These are phyloP conservation scores for Capillidium rhysosporum DNA, from an alignment of 371 early-diverging fungal genomes.

Conservation along the genomic window DNA sequence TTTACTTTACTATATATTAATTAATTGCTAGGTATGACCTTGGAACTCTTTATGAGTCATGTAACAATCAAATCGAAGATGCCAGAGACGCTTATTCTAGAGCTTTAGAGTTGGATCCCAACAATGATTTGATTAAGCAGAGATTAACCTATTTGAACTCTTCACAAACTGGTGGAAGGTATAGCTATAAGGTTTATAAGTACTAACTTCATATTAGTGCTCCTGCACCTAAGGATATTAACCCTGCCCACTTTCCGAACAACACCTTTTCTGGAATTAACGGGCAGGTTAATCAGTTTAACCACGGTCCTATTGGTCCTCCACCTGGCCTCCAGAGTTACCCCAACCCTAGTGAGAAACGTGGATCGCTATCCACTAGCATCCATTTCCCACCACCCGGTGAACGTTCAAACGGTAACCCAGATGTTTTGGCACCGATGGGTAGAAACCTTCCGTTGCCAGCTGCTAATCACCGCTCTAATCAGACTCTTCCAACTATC, in stretches of 20 bases:
- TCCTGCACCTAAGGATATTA: constrained; percentile 38
- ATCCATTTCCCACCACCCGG: neutral
- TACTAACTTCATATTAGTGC: constrained; percentile 16
- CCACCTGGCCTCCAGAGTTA: constrained; percentile 17
- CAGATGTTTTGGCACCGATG: neutral
- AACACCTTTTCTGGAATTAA: neutral
- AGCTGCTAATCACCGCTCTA: neutral
- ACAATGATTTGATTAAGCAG: constrained; percentile 61
- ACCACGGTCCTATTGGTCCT: constrained; percentile 16
- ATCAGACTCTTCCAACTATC: neutral
- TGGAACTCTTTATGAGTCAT: constrained; percentile 91
- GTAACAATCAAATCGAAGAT: constrained; percentile 92
- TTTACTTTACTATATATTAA: neutral
- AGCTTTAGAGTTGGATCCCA: constrained; percentile 79
- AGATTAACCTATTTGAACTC: constrained; percentile 34
- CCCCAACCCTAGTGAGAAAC: constrained; percentile 1
- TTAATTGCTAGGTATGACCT: constrained; percentile 32
- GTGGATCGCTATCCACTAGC: neutral
- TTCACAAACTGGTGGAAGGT: constrained; percentile 8
- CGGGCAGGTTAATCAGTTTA: neutral
- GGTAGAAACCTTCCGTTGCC: neutral
- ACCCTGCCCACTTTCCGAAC: constrained; percentile 15
- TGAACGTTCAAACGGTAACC: neutral
- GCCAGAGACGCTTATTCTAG: constrained; percentile 93
- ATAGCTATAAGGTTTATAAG: neutral